Conservation (phyloP, 768 basidiomycete species). For the Exidia glandulosa region DNA sequence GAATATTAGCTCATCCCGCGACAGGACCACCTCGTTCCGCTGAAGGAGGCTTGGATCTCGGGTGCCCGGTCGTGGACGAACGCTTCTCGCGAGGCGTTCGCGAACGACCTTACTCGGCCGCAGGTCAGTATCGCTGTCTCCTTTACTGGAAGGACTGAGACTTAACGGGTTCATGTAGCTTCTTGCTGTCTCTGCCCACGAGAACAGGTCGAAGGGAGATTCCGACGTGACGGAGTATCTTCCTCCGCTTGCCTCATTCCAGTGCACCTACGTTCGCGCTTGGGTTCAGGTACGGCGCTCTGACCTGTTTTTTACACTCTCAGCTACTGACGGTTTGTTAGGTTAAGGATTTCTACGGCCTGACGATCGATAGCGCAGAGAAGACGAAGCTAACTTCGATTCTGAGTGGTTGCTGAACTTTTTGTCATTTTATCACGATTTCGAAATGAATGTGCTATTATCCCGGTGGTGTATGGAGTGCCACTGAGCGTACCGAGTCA, state of each 20-base stretch:
- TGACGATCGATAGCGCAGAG: constrained; percentile 41
- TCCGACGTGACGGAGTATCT: constrained; percentile 42
- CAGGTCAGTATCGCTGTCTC: too few species aligned
- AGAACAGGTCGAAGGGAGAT: constrained; percentile 42
- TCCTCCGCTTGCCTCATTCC: constrained; percentile 35
- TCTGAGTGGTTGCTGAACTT: constrained; percentile 26
- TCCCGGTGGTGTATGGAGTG: too few species aligned
- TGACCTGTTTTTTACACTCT: background rate
- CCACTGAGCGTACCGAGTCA: too few species aligned
- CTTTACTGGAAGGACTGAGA: too few species aligned
- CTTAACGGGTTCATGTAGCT: too few species aligned
- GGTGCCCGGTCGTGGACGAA: constrained; percentile 42
- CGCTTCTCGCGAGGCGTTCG: constrained; percentile 38
- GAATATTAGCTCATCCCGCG: background rate
- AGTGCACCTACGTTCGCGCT: constrained; percentile 42
- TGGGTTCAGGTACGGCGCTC: constrained; percentile 26
- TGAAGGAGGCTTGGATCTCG: constrained; percentile 49
- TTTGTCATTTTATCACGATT: too few species aligned
- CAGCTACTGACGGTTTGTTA: background rate
- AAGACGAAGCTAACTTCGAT: constrained; percentile 34
- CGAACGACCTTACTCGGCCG: constrained; percentile 45
- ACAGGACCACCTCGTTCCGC: constrained; percentile 43
- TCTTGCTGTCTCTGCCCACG: constrained; percentile 35
- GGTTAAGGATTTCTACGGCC: constrained; percentile 35
- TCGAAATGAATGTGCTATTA: too few species aligned